phyloP scores from a whole-genome alignment of 495 filamentous ascomycete species.

The Thermochaetoides thermophila region DNA sequence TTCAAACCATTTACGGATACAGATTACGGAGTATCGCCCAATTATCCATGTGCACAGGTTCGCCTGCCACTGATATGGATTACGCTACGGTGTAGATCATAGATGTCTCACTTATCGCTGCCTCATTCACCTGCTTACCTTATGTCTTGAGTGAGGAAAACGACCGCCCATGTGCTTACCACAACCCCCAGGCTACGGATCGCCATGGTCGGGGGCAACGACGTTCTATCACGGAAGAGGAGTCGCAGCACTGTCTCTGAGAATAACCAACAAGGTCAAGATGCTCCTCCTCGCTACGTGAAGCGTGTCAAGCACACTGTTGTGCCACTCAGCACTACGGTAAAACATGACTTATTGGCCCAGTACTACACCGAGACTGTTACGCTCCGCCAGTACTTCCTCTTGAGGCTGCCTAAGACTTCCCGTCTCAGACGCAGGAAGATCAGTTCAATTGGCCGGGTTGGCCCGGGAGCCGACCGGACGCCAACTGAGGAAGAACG shows the following conservation, averaged over 20 bases:
- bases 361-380: conserved; percentile 56
- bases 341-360: conserved; percentile 53
- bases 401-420: conserved; percentile 29
- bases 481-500: conserved; percentile 18
- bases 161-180: too few species aligned
- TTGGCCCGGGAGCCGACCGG: conserved; percentile 10
- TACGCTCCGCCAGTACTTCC: conserved; percentile 59
- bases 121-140: conserved; percentile 1
- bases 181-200: too few species aligned
- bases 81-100: too few species aligned
- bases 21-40: too few species aligned
- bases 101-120: background rate
- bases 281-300: conserved; percentile 4
- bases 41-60: conserved; percentile 10
- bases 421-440: conserved; percentile 33
- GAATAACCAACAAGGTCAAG: conserved; percentile 1
- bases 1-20: too few species aligned
- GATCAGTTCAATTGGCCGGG: conserved; percentile 26
- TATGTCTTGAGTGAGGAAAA: too few species aligned
- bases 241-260: background rate
- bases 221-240: conserved; percentile 16
- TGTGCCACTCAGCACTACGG: conserved; percentile 1
- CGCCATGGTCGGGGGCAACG: too few species aligned
- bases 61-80: conserved; percentile 8
- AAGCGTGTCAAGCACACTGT: conserved; percentile 8